Conservation (phyloP, 2,329 filamentous ascomycete species). For the Nigrospora oryzae region DNA sequence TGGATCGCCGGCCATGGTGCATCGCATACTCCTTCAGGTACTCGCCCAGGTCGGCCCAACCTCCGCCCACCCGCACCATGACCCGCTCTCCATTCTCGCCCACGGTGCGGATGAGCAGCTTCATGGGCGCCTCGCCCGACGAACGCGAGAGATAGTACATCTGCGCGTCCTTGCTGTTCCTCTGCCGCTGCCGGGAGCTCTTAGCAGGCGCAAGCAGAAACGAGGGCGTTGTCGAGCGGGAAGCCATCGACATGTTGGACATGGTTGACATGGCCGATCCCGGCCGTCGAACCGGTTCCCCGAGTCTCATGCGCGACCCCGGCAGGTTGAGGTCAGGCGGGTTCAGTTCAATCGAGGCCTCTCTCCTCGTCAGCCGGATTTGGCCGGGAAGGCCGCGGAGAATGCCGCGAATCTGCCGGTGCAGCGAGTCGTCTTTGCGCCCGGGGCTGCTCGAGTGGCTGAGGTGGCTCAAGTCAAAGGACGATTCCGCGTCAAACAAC, state of each 20-base stretch:
- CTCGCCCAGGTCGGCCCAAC: slow-evolving; percentile 95
- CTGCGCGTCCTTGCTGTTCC: slow-evolving; percentile 65
- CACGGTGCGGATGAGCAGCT: slow-evolving; percentile 87
- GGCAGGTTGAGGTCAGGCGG: slow-evolving; percentile 48
- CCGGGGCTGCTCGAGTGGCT: slow-evolving; percentile 19
- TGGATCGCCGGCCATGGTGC: slow-evolving; percentile 73
- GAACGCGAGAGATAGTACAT: slow-evolving; percentile 85
- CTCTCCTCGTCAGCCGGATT: slow-evolving; percentile 61
- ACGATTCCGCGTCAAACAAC: slow-evolving; percentile 37
- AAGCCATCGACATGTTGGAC: slow-evolving; percentile 34
- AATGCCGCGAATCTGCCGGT: slow-evolving; percentile 72
- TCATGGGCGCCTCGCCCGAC: slow-evolving; percentile 80
- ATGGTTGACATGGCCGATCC: slow-evolving; percentile 32
- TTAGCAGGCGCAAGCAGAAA: slow-evolving; percentile 59
- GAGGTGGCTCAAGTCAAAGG: slow-evolving; percentile 21
- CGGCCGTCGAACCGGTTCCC: slow-evolving; percentile 26
- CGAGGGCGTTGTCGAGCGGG: slow-evolving; percentile 32
- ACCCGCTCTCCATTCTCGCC: slow-evolving; percentile 86
- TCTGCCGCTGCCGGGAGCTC: slow-evolving; percentile 36
- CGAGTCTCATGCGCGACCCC: slow-evolving; percentile 12
- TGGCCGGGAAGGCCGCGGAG: slow-evolving; percentile 69
- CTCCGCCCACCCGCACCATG: slow-evolving; percentile 95
- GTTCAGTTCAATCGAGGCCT: slow-evolving; percentile 44
- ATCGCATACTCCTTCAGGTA: slow-evolving; percentile 89
- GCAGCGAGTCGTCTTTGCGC: slow-evolving; percentile 57